These are phyloP conservation scores for Ormosia emarginata DNA, from an alignment of 306 rosid species.

Conservation along the genomic window DNA sequence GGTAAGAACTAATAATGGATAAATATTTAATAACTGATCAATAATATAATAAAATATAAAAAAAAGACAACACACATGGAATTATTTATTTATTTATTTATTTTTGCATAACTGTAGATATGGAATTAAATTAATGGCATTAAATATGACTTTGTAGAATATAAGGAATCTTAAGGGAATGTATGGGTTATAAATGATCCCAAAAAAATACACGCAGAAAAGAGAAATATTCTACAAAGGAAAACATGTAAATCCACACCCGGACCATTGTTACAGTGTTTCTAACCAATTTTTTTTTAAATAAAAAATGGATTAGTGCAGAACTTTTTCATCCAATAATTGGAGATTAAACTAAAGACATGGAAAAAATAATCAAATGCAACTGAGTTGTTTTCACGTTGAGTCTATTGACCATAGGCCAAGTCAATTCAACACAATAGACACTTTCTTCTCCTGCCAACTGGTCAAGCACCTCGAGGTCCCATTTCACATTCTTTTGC, in stretches of 20 bases:
- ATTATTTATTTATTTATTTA: no score
- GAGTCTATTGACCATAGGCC: constrained; percentile 16
- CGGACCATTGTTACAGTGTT: no score
- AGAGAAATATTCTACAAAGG: background rate
- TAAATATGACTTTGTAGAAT: background rate
- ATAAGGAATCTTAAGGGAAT: background rate
- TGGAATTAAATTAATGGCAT: background rate
- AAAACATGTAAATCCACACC: no score
- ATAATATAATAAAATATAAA: background rate
- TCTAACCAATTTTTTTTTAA: no score
- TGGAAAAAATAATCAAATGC: background rate
- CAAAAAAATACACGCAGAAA: background rate
- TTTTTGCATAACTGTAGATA: background rate
- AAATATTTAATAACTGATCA: background rate
- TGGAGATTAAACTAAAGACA: background rate
- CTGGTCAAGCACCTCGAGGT: constrained; percentile 19
- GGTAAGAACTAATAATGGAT: background rate
- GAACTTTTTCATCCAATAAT: background rate
- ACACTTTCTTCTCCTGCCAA: background rate
- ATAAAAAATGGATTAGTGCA: background rate
- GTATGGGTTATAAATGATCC: background rate
- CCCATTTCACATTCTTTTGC: constrained; percentile 1
- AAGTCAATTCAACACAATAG: constrained; percentile 12
- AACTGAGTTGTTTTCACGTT: constrained; percentile 5
- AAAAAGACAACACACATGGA: background rate